Evolutionary conservation across 2,329 filamentous ascomycete species (phyloP), one percentile per base, ranked within the genome.

Genomic region (Trichoderma koningiopsis): DNA sequence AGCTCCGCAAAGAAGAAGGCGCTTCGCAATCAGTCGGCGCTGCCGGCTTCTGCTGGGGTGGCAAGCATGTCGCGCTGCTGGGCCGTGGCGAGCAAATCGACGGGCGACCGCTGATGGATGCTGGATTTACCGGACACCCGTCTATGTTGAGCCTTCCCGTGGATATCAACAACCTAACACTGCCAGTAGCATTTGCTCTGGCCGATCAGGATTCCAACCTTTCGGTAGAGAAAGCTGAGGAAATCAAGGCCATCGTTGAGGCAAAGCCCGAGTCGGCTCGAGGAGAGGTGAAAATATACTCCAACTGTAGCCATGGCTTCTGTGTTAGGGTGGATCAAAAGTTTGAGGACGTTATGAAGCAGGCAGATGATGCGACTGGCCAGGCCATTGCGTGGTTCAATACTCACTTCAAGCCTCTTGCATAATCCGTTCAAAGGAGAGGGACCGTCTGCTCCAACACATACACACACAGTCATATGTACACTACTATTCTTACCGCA

Each of bases 11-110:
- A 49, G 76, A 78, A 33, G 75, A 77, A 49, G 76, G 76, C 13
- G 69, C 71, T 5, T 59, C 49, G 60, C 73, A 79, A 7, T 76
- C 77, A 19, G 77, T 89, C 57, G 87, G 83, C 27, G 84, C 81
- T 0, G 85, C 85, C 0, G 89, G 88, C 0, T 90, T 88, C 78
- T 90, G 87, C 80, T 90, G 88, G 88, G 88, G 88, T 29, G 88
- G 86, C 29, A 85, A 86, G 71, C 83, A 88, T 72, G 78, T 82
- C 2, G 75, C 87, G 10, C 75, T 82, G n/a, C 81, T 89, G 4
- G 79, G 82, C 13, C 80, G 82, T 19, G 79, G 81, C 70, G 71
- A 71, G 52, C 72, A 71, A 35, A 73, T 77, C 5, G 73, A 76
- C 22, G 77, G 72, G 47, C 75, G 75, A 70, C 77, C 80, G 3